Evolutionary conservation across 352 stramenopile genomes (phyloP).

Genomic region (Pythium monospermum): DNA sequence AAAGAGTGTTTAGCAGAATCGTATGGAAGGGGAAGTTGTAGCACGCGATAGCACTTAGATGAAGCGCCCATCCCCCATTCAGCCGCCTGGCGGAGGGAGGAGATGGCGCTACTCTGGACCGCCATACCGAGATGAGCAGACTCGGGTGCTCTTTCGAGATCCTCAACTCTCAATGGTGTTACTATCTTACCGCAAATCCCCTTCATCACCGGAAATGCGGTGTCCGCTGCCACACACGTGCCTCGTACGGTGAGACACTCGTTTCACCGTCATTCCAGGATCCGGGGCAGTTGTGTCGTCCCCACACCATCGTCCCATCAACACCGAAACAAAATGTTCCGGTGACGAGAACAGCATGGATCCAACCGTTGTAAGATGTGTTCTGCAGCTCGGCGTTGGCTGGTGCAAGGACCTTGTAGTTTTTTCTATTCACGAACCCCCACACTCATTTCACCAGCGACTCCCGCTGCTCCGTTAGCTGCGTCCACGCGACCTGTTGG

Average conservation of each 20-base stretch:
- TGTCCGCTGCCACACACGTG: conserved; percentile 6
- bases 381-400: conserved; percentile 12
- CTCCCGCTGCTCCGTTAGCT: not conserved
- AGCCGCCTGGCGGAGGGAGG: conserved; percentile 9
- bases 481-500: not conserved
- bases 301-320: conserved; percentile 13
- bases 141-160: conserved; percentile 7
- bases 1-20: too few relatives aligned
- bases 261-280: conserved; percentile 20
- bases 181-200: conserved; percentile 3
- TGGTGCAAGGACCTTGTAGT: conserved; percentile 7
- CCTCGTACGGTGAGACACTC: not conserved
- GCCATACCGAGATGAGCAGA: not conserved
- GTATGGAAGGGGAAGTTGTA: not conserved
- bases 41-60: not conserved
- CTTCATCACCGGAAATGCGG: conserved; percentile 9
- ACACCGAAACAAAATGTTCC: conserved; percentile 13
- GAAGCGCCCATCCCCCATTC: conserved; percentile 17
- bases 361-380: conserved; percentile 13
- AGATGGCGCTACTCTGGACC: conserved; percentile 3
- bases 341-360: too few relatives aligned
- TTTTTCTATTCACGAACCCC: not conserved
- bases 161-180: conserved; percentile 13
- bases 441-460: not conserved
- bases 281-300: conserved; percentile 13